Evolutionary conservation across 1,284 basidiomycete species (phyloP).

Genomic region (Sphaerobolus stellatus): DNA sequence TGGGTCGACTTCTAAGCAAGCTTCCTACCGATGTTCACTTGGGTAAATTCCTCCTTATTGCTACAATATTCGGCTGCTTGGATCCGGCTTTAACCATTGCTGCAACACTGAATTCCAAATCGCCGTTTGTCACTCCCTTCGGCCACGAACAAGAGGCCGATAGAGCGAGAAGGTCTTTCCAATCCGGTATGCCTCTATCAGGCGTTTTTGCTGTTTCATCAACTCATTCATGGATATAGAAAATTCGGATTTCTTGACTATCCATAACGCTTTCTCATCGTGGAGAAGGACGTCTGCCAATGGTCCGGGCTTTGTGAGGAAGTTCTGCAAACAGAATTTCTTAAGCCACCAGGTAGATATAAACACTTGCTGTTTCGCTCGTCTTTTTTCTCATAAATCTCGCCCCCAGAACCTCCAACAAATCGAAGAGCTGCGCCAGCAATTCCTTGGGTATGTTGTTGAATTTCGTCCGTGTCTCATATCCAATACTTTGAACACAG

Average conservation of each 20-base stretch:
- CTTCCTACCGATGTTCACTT: slow-evolving; percentile 96
- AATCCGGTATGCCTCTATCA: slow-evolving; percentile 52
- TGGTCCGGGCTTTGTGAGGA: slow-evolving; percentile 54
- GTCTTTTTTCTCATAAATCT: not conserved
- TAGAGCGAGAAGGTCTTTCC: slow-evolving; percentile 80
- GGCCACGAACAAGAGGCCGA: slow-evolving; percentile 89
- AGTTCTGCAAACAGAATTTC: slow-evolving; percentile 84
- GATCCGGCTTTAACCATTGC: slow-evolving; percentile 97
- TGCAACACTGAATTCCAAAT: slow-evolving; percentile 90
- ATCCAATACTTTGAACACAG: slow-evolving; percentile 33
- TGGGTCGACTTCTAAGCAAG: slow-evolving; percentile 89
- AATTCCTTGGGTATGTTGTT: slow-evolving; percentile 71
- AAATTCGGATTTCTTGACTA: slow-evolving; percentile 95
- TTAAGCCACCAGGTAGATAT: slow-evolving; percentile 76
- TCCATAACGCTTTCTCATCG: slow-evolving; percentile 86
- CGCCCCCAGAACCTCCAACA: slow-evolving; percentile 79
- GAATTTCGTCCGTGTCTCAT: slow-evolving; percentile 2
- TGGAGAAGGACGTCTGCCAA: slow-evolving; percentile 85
- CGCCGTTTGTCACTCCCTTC: slow-evolving; percentile 88
- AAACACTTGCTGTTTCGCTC: not conserved
- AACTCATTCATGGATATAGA: slow-evolving; percentile 44
- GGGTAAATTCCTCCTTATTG: slow-evolving; percentile 89
- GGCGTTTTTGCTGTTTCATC: slow-evolving; percentile 2
- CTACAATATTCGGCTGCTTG: slow-evolving; percentile 85
- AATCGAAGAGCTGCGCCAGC: slow-evolving; percentile 95